Evolutionary conservation across 2,329 filamentous ascomycete genomes (phyloP), one percentile per base, ranked within the genome.

Genomic region (Sarocladium oryzae): DNA sequence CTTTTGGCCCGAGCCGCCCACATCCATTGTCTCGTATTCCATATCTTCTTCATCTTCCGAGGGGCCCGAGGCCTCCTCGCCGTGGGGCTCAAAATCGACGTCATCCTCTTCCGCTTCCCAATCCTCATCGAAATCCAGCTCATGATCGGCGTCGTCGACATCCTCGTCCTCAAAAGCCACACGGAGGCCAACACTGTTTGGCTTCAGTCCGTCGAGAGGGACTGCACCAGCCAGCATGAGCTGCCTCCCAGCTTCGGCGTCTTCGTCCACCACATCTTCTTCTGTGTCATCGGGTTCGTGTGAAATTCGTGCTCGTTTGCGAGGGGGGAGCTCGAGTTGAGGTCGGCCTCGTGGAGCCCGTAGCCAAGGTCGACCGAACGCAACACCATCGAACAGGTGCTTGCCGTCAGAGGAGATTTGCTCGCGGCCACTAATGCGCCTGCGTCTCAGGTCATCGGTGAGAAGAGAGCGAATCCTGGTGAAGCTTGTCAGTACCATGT

Each of bases 361-460:
- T 8, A 92, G 69, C 61, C 82, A 82, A 1, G 86, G 84, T 54
- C 85, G 79, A 2, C 92, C 91, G 64, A 92, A 96, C 0, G 89
- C 80, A 18, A 96, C 74, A 3, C 92, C 91, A 63, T 97, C 92
- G 10, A 93, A 77, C 5, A 96, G 75, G 63, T 91, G 90, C 57
- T 77, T 85, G 3, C 92, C 91, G 64, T 89, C 86, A 2, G 71
- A 61, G 0, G 86, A 83, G 50, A 96, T 95, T 66, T 96, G 91
- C 56, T 86, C 75, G 45, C 92, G 82, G 23, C 92, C 91, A 52
- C 82, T 84, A 10, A 95, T 69, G 51, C 81, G 81, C 57, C 90
- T 78, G 45, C 83, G 78, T 60, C 83, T 82, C 8, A 93, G 68
- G 63, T 97, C 92, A 38, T 84, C 79, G 21, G 80, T 83, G 51